Evolutionary conservation across 2,329 filamentous ascomycete species (phyloP).

Genomic region (Cercospora zeina): DNA sequence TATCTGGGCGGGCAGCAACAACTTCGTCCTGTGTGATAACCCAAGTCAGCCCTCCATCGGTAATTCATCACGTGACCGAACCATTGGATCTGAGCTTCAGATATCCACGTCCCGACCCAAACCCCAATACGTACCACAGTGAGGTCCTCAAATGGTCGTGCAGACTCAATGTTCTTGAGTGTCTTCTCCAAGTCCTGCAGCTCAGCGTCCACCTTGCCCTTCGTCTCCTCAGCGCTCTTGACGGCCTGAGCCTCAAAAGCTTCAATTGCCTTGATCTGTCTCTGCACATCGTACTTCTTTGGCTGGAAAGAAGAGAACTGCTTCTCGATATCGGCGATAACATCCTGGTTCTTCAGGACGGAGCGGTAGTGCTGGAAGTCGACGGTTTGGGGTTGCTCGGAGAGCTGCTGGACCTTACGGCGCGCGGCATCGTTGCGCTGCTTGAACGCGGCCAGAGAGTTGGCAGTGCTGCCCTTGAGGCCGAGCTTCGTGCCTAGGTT

Average conservation of each 20-base stretch:
- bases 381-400: conserved; percentile 79
- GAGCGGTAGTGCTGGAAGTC: conserved; percentile 93
- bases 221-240: conserved; percentile 95
- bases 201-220: conserved; percentile 92
- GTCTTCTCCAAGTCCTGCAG: conserved; percentile 92
- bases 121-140: conserved; percentile 75
- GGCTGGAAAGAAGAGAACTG: conserved; percentile 91
- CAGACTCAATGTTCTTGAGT: conserved; percentile 93
- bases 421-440: conserved; percentile 99
- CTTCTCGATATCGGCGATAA: conserved; percentile 96
- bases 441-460: conserved; percentile 94
- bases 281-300: conserved; percentile 82
- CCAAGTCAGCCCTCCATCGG: not conserved
- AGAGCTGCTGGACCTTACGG: conserved; percentile 83
- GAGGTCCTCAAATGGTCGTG: conserved; percentile 92
- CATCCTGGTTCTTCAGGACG: conserved; percentile 90
- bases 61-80: conserved; percentile 14
- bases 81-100: not conserved
- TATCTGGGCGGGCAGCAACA: conserved; percentile 87
- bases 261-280: conserved; percentile 97
- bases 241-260: conserved; percentile 96
- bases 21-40: conserved; percentile 75
- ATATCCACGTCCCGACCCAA: not conserved
- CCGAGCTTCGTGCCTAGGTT: conserved; percentile 92
- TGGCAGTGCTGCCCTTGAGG: conserved; percentile 90